Percentiles rank a stretch among this genome's conserved stretches.
These are phyloP conservation scores for Capsicum chinense DNA, from an alignment of 257 asterid genomes.

Conservation along the genomic window DNA sequence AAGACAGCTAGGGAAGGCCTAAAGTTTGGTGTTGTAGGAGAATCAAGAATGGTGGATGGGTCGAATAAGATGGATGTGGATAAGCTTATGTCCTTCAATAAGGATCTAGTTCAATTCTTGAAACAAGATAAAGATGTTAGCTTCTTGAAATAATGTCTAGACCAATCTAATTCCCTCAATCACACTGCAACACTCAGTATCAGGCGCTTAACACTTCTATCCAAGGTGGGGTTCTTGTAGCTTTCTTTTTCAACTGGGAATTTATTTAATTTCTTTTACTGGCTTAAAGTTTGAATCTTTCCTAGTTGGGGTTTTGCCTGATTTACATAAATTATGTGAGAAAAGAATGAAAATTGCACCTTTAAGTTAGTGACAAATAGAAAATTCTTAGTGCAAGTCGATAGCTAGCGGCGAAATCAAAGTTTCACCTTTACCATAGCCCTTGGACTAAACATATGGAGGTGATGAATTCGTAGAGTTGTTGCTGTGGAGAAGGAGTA, in stretches of 20 bases:
- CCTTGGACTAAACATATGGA: no score
- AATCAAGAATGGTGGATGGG: conserved; percentile 42
- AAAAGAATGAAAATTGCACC: neutral
- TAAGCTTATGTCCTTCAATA: conserved; percentile 49
- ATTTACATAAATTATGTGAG: neutral
- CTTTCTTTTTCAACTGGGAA: neutral
- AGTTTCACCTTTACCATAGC: no score
- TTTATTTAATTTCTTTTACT: neutral
- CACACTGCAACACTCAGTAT: conserved; percentile 56
- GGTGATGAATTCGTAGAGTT: no score
- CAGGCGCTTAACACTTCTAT: conserved; percentile 45
- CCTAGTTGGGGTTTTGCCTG: neutral
- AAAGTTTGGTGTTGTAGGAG: neutral
- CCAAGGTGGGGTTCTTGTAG: conserved; percentile 37
- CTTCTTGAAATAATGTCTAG: conserved; percentile 51
- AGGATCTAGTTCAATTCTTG: conserved; percentile 57
- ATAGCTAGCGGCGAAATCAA: no score
- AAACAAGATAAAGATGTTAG: conserved; percentile 53
- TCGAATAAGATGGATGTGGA: conserved; percentile 50
- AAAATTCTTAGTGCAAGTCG: no score
- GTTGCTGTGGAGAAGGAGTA: no score
- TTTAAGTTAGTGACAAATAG: no score
- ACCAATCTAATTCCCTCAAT: conserved; percentile 51
- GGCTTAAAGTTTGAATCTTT: neutral
- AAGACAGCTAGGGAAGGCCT: neutral